Evolutionary conservation across 164 flowering plant genomes (phyloP), one percentile per base, ranked within the genome.

Genomic region (Kalanchoe fedtschenkoi): DNA sequence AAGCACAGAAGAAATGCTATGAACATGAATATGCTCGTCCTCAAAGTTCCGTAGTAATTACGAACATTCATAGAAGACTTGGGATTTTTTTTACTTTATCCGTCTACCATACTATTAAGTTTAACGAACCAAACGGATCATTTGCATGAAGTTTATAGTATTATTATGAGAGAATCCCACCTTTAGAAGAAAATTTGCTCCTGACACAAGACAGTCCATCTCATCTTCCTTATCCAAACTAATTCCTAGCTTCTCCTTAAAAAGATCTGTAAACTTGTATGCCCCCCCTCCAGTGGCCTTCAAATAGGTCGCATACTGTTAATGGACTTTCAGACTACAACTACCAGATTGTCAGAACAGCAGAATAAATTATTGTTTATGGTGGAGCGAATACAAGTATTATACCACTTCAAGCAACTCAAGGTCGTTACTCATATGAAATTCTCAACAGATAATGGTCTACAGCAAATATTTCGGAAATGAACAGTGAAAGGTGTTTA

Each of bases 241-340:
- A 68, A 87, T 69, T 8, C 89, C 88, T 63, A 87, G 86, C 69
- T 75, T 79, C 71, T 87, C 96, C 66, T 77, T 80, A 69, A 85
- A 82, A 30, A 83, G 71, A 68, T 87, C 84, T 17, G 86, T 79
- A 70, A 76, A 83, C 61, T 82, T 85, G 73, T 75, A 74, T 43
- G 96, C 93, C 37, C 93, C 93, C 58, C 89, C 96, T 70, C 93
- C 91, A 34, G 89, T 87, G 47, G 87, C 93, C 93, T 89, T 70
- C 69, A 61, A 63, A 72, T 26, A 63, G 30, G 65, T 63, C 19
- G 44, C 39, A 33, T 60, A 34, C 29, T 24, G 63, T 71, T 58
- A 63, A 32, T 29, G 55, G 13, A 41, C 35, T 59, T 6, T 47
- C 59, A 51, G 28, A 10, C 60, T 58, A n/a, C 22, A 53, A 13